Conservation (phyloP, 2,329 filamentous ascomycete species). For the Coniochaeta sp. region DNA sequence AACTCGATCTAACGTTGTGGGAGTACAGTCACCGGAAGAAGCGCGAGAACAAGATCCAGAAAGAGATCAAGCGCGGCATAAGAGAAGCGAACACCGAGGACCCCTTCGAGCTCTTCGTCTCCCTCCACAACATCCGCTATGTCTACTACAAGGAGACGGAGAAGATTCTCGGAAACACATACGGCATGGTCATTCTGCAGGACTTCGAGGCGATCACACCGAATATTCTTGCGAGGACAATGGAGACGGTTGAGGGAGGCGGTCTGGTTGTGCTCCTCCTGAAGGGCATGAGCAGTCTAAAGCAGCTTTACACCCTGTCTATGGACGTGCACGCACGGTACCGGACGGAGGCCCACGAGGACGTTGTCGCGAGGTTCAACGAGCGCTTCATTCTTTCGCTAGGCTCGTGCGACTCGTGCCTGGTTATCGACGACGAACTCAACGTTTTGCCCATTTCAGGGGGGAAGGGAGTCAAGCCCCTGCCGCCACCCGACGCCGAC, state of each 20-base stretch:
- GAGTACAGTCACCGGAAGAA: conserved; percentile 84
- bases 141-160: conserved; percentile 99
- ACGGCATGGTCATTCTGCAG: conserved; percentile 88
- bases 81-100: conserved; percentile 90
- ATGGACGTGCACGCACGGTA: conserved; percentile 99
- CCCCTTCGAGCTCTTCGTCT: conserved; percentile 95
- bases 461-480: conserved; percentile 77
- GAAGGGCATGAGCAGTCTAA: conserved; percentile 95
- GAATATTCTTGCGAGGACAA: conserved; percentile 88
- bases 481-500: conserved; percentile 70
- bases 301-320: conserved; percentile 91
- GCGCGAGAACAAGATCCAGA: conserved; percentile 96
- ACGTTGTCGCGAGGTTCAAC: conserved; percentile 94
- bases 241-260: conserved; percentile 96
- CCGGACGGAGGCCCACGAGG: conserved; percentile 89
- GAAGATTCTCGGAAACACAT: conserved; percentile 96
- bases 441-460: conserved; percentile 97
- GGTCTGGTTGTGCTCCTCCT: conserved; percentile 83
- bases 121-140: conserved; percentile 94
- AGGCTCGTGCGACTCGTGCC: conserved; percentile 87
- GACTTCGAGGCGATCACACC: conserved; percentile 97
- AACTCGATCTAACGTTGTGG: conserved; percentile 8
- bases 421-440: conserved; percentile 95
- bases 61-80: conserved; percentile 91
- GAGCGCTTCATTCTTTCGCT: conserved; percentile 94